Evolutionary conservation across 352 stramenopile genomes (phyloP), one percentile per base, ranked within the genome.

Genomic region (Globisporangium spiculum): DNA sequence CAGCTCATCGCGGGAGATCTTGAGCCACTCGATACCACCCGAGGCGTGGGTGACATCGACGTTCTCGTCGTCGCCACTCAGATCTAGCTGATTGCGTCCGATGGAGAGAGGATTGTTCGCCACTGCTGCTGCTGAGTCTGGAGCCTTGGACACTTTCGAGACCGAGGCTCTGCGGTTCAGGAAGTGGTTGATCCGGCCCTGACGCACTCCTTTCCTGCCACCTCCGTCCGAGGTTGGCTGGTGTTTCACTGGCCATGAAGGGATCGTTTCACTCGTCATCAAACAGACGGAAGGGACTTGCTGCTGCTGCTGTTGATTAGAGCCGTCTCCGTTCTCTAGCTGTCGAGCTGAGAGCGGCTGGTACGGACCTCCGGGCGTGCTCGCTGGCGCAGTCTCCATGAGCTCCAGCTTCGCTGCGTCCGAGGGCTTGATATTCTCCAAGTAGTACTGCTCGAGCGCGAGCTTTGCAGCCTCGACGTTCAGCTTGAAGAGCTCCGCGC

Each of bases 141-240:
- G 22, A 44, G 36, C 36, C 34, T 55, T 53, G 16, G 22, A 38
- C 8, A 56, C 2, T 22, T 36, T 58, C 4, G 53, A 68, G 46
- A 50, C 10, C 26, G 52, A 69, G 6, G 44, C 52, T 36, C 63
- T 61, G n/a, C 48, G 50, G 36, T 87, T 66, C n/a, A 84, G 73
- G 55, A 92, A 92, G 46, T 92, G 83, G 58, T 92, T 91, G 53
- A 89, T 79, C 9, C 85, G 75, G 12, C 85, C 80, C 73, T 87
- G 76, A 14, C 89, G 86, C 24, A 73, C 57, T 2, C 74, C 73
- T 52, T 88, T 89, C 9, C 75, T 71, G 5, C 81, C 78, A 14
- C 84, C 75, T 6, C 81, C 78, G 60, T 89, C 79, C 4, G 79
- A 78, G 9, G 82, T 91, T 2, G 82, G 69, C 14, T 88, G 68